Evolutionary conservation across 2,329 filamentous ascomycete genomes (phyloP).

Genomic region (Trichoderma koningiopsis): DNA sequence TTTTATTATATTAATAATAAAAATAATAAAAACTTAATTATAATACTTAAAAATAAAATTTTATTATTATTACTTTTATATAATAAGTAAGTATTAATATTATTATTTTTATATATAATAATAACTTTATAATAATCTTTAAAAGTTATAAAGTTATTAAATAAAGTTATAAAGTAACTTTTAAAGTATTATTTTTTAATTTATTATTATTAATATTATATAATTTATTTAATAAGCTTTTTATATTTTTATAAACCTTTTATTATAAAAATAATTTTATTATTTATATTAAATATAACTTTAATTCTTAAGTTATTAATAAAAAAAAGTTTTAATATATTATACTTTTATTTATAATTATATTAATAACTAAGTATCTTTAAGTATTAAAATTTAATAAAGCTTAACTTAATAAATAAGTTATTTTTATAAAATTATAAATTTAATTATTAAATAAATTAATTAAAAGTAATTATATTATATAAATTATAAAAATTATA

Average conservation of each 20-base stretch:
- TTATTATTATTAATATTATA: background rate
- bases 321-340: background rate
- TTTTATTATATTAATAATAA: no score
- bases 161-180: no score
- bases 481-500: background rate
- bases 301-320: background rate
- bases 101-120: no score
- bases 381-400: background rate
- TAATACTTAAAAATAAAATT: no score
- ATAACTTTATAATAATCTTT: no score
- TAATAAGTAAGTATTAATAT: no score
- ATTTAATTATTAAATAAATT: background rate
- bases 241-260: background rate
- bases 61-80: no score
- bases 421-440: background rate
- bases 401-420: background rate
- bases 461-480: background rate
- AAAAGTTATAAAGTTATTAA: no score
- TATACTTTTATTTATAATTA: background rate
- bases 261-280: background rate
- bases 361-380: background rate
- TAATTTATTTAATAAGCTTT: background rate
- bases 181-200: no score
- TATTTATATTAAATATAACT: background rate
- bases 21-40: no score